These are phyloP conservation scores for Podila clonocystis DNA, from an alignment of 192 early-diverging fungal genomes.

Conservation along the genomic window DNA sequence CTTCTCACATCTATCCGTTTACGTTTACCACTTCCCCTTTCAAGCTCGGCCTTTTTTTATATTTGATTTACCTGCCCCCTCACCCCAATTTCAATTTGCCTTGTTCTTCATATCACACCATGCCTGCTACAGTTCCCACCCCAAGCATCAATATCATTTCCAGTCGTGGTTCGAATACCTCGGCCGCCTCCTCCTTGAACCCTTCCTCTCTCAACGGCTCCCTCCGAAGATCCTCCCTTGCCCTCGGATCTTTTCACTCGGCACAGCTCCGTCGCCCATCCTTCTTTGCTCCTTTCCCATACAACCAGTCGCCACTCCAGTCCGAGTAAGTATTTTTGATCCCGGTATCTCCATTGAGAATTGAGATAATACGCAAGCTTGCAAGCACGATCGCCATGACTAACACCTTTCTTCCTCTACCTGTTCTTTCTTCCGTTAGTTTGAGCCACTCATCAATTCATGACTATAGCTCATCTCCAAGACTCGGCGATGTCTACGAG, in stretches of 20 bases:
- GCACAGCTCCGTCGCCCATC: constrained; percentile 46
- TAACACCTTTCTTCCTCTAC: background rate
- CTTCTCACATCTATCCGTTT: background rate
- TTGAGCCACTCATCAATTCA: constrained; percentile 9
- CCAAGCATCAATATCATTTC: constrained; percentile 43
- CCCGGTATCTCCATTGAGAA: too few relatives aligned
- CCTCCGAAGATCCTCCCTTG: background rate
- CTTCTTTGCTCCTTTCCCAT: constrained; percentile 38
- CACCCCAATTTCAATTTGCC: background rate
- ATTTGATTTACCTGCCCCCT: background rate
- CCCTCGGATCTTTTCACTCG: constrained; percentile 23
- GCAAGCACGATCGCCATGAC: too few relatives aligned
- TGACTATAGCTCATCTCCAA: constrained; percentile 39
- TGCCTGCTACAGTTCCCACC: constrained; percentile 24
- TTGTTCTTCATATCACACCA: constrained; percentile 12
- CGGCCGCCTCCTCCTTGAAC: constrained; percentile 17
- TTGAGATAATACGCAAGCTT: too few relatives aligned
- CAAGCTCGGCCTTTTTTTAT: background rate
- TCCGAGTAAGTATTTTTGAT: constrained; percentile 28
- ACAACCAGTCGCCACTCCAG: constrained; percentile 38
- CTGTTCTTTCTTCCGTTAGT: constrained; percentile 2
- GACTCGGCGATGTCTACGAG: constrained; percentile 44
- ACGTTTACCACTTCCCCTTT: background rate
- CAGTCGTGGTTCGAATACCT: background rate
- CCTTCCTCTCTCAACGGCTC: constrained; percentile 16